These are phyloP conservation scores for Suhomyces faveliae DNA, from an alignment of 805 yeast genomes.

Conservation along the genomic window DNA sequence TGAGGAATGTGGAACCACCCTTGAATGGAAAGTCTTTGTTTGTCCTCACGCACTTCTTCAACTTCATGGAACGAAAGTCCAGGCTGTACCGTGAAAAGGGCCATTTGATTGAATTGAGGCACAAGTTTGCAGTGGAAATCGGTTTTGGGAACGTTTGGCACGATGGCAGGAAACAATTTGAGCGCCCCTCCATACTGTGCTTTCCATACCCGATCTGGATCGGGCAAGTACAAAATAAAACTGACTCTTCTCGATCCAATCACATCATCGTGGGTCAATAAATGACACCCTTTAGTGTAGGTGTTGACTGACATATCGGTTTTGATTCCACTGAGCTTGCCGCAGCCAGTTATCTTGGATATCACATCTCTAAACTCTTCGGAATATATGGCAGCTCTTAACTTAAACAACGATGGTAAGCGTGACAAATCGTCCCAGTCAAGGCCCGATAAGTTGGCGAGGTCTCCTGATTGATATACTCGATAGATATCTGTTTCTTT, in stretches of 20 bases:
- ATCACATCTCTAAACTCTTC: constrained; percentile 78
- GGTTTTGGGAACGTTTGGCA: constrained; percentile 85
- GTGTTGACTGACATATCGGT: constrained; percentile 92
- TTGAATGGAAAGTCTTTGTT: constrained; percentile 86
- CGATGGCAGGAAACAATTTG: constrained; percentile 79
- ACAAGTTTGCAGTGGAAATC: constrained; percentile 69
- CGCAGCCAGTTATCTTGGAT: constrained; percentile 77
- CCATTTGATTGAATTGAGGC: constrained; percentile 95
- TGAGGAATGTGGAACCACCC: constrained; percentile 99
- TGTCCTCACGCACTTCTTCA: constrained; percentile 91
- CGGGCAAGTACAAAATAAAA: constrained; percentile 88
- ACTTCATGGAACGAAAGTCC: constrained; percentile 97
- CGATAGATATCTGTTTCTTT: constrained; percentile 97
- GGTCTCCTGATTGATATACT: constrained; percentile 85
- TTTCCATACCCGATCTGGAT: constrained; percentile 87
- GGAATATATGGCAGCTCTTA: constrained; percentile 86
- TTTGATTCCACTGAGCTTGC: constrained; percentile 83
- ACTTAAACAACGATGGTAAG: constrained; percentile 70
- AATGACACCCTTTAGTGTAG: constrained; percentile 89
- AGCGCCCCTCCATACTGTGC: constrained; percentile 92
- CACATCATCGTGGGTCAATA: constrained; percentile 95
- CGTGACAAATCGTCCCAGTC: constrained; percentile 70
- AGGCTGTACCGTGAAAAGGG: constrained; percentile 93
- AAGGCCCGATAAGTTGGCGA: constrained; percentile 87
- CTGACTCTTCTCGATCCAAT: constrained; percentile 93